Evolutionary conservation across 176 grass and related monocot genomes (phyloP), one percentile per base, ranked within the genome.

Genomic region (Oryza glumipatula): DNA sequence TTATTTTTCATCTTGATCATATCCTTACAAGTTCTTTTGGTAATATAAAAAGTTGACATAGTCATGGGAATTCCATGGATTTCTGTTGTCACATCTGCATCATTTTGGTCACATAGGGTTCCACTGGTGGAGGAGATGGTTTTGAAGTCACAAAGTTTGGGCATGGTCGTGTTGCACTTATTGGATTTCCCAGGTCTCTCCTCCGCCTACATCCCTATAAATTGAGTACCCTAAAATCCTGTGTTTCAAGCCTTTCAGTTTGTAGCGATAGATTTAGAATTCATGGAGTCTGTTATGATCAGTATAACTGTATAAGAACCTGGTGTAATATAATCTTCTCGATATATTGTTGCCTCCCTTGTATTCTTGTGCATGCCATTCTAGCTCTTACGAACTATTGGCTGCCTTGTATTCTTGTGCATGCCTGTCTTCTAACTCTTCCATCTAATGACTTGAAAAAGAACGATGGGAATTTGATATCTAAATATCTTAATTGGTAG

Each of bases 111-210:
- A 61, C 82, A 76, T 66, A 99, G 96, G 96, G 96, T 86, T 88
- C 96, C 76, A 91, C 86, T 44, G 96, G 83, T 79, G 91, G 93
- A 43, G 96, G 96, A 81, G 93, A 99, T 38, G 96, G 96, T 89
- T 99, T 99, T 92, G 96, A 99, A 92, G 96, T 99, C 52, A 99
- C 96, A 79, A 99, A 99, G 78, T 99, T 96, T 74, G 96, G 93
- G 28, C 96, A 99, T 86, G 96, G 96, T 67, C 93, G 93, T 87
- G 96, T 99, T 92, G 93, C 93, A 61, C 85, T 99, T 71, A 99
- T 99, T 73, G 93, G 93, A 90, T 99, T 99, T 87, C 96, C 96
- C 46, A 99, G 96, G 96, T 98, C 19, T 94, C 54, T 72, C 65
- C 67, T 65, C 54, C 48, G 47, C 21, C 72, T 77, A 72, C 5